A percentile compares a stretch with the other conserved stretches of the same genome.
Conservation (phyloP, 2,329 filamentous ascomycete genomes). For the Geosmithia morbida region DNA sequence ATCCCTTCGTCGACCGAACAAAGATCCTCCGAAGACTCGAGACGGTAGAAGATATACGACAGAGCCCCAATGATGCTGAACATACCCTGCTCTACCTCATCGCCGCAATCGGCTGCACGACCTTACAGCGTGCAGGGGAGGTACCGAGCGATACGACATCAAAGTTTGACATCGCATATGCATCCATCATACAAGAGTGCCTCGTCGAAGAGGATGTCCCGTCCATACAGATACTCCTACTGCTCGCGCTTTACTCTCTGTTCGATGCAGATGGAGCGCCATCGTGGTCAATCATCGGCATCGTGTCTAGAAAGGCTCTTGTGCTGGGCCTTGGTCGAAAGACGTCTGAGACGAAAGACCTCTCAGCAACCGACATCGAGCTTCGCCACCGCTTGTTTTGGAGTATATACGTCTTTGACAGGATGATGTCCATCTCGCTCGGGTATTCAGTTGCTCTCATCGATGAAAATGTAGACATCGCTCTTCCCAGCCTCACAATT, state of each 20-base stretch:
- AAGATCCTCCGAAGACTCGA: constrained; percentile 11
- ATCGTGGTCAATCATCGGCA: constrained; percentile 23
- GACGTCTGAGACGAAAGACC: constrained; percentile 5
- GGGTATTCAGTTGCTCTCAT: constrained; percentile 18
- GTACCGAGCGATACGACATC: constrained; percentile 16
- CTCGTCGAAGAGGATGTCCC: constrained; percentile 18
- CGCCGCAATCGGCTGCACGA: constrained; percentile 30
- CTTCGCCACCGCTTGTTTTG: constrained; percentile 25
- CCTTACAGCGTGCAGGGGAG: constrained; percentile 25
- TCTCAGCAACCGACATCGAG: constrained; percentile 11
- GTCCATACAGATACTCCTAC: constrained; percentile 23
- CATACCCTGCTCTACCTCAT: constrained; percentile 24
- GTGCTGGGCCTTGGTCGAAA: constrained; percentile 20
- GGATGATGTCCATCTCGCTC: constrained; percentile 26
- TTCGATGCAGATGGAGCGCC: constrained; percentile 25
- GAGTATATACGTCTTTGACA: constrained; percentile 28
- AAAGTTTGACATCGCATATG: constrained; percentile 23
- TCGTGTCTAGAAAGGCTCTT: constrained; percentile 23
- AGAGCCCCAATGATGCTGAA: constrained; percentile 11
- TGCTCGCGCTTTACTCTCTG: constrained; percentile 26
- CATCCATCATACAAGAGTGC: constrained; percentile 25
- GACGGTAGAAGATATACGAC: neutral
- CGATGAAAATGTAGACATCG: constrained; percentile 20
- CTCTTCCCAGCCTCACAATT: constrained; percentile 26
- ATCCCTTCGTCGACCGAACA: constrained; percentile 25